Evolutionary conservation across 495 filamentous ascomycete species (phyloP), one percentile per base, ranked within the genome.

Genomic region (Aspergillus carlsbadensis): DNA sequence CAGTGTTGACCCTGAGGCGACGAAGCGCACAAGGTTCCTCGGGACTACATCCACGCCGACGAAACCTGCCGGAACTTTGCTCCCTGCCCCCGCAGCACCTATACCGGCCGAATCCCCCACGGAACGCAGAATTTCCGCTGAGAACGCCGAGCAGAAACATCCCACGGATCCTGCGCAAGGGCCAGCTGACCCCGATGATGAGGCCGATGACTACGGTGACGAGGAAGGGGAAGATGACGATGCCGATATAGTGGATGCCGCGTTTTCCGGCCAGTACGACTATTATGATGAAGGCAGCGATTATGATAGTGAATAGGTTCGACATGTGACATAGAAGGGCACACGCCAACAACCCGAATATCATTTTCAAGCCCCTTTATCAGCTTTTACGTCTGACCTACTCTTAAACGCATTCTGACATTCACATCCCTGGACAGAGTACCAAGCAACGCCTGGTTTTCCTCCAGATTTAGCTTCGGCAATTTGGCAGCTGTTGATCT

Each of bases 191-290:
- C 62, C 45, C 11, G 54, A 57, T 24, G 65, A 57, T 22, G 62
- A 60, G 22, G 36, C 15, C 7, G 65, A 65, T 3, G 57, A 64
- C 42, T 64, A 72, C 14, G 69, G 74, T 56, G 72, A 73, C 0
- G 62, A 77, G 34, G 65, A 68, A 0, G 71, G 70, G 6, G 66
- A 69, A 5, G 62, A 69, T 5, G 67, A 65, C 8, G 69, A 69
- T 20, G 61, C 58, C 22, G 73, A 76, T 42, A 67, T 67, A 10
- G 54, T 77, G 11, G 70, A 77, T 5, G 74, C 72, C 40, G 74
- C 74, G 29, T 72, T 77, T 41, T 63, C 72, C 10, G 74, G 74
- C 8, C 57, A 68, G 0, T 74, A 75, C 47, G 61, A 73, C 56
- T 65, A 74, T 36, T 70, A 71, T 36, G 65, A 70, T 41, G 67